Evolutionary conservation across 257 asterid genomes (phyloP).

Genomic region (Solanum verrucosum): DNA sequence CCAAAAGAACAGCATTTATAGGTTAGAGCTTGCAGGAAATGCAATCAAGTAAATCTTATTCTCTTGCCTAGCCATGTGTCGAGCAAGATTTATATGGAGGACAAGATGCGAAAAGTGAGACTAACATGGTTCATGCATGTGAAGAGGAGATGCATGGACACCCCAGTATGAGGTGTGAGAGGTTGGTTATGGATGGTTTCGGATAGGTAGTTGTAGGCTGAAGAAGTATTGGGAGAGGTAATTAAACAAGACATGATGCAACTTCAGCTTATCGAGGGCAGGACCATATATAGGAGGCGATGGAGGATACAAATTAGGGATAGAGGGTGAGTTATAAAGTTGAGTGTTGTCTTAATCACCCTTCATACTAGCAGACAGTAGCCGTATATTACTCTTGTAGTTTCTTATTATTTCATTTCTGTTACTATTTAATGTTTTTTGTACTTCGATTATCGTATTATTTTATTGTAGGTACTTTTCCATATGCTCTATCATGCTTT

Average conservation of each 20-base stretch:
- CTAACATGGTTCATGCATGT: not conserved
- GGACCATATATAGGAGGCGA: not conserved
- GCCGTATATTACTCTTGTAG: not conserved
- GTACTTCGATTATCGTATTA: not conserved
- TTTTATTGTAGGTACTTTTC: no score
- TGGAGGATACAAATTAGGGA: not conserved
- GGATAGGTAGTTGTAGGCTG: not conserved
- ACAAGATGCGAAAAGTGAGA: not conserved
- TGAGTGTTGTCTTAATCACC: not conserved
- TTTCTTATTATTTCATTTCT: not conserved
- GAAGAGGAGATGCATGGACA: not conserved
- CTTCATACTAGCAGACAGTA: not conserved
- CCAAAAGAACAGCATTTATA: not conserved
- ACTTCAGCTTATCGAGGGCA: not conserved
- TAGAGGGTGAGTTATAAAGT: not conserved
- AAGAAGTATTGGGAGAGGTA: not conserved
- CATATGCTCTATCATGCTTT: no score
- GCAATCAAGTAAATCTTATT: not conserved
- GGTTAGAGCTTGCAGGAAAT: not conserved
- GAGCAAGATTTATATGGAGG: not conserved
- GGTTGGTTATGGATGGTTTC: not conserved
- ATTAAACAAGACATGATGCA: not conserved
- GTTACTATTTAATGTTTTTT: not conserved
- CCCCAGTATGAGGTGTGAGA: not conserved
- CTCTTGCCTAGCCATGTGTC: not conserved